Evolutionary conservation across 1,284 basidiomycete species (phyloP).

Genomic region (Pyrrhoderma noxium): DNA sequence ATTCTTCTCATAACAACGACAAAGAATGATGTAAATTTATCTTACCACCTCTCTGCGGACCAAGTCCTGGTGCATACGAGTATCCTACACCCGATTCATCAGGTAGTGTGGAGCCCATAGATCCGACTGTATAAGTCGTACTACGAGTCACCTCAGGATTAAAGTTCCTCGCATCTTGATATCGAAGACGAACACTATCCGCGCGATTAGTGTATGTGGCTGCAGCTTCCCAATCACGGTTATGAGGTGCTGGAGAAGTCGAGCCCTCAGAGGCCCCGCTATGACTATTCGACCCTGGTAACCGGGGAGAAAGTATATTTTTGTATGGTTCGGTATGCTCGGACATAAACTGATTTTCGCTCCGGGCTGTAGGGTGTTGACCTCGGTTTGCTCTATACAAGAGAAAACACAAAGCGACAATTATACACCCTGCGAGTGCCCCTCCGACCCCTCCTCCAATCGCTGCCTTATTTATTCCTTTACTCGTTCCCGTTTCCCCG

Average conservation of each 20-base stretch:
- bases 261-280: not conserved
- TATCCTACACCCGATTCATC: not conserved
- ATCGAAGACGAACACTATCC: too few relatives aligned
- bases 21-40: too few relatives aligned
- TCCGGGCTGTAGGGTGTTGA: too few relatives aligned
- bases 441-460: slow-evolving; percentile 15
- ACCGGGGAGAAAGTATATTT: too few relatives aligned
- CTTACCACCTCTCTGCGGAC: too few relatives aligned
- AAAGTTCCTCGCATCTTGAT: not conserved
- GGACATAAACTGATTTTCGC: not conserved
- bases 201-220: not conserved
- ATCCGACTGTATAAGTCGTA: slow-evolving; percentile 1
- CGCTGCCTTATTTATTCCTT: not conserved
- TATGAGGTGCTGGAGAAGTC: not conserved
- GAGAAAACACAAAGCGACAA: not conserved
- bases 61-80: too few relatives aligned
- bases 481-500: not conserved
- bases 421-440: not conserved
- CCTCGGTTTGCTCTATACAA: slow-evolving; percentile 3
- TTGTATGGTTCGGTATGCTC: not conserved
- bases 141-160: not conserved
- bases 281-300: not conserved
- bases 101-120: not conserved
- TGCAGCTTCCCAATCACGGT: not conserved
- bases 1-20: too few relatives aligned